Evolutionary conservation across 441 rosid genomes (phyloP), one percentile per base, ranked within the genome.

Genomic region (Euphorbia corollata): DNA sequence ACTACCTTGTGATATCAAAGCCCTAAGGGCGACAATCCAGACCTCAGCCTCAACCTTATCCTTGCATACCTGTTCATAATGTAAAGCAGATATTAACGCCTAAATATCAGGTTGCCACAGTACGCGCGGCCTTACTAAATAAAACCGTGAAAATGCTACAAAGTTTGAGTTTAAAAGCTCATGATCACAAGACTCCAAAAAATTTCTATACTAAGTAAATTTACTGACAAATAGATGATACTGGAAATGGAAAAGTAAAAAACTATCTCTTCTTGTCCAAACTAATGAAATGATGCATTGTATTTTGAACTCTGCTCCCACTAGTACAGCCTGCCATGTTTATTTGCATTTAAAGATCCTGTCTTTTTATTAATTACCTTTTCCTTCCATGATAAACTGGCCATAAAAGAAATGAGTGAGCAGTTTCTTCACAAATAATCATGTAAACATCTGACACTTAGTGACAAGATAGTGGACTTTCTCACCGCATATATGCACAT

Each of bases 1-100:
- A 70, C 74, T 78, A 50, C 79, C 79, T 5, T 74, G 80, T 62
- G 83, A 69, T 50, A 83, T 76, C 76, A 87, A 73, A 50, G 89
- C 84, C 75, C 88, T 87, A 43, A 90, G 79, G 79, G 89, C 92
- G 67, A 73, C 79, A 71, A 90, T 82, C 97, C 97, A 86, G 66
- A 82, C 86, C 84, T 92, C 98, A 60, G 98, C 95, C 81, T 92
- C 96, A 77, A 86, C 90, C 81, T 92, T 89, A 74, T 92, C 98
- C 78, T 92, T 92, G 83, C 98, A 92, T 45, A 85, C 83, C 96
- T 85, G 70, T 47, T 68, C 62, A 69, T 22, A 70, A 47, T 20
- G 34, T 13, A 24, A 11, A 6, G 54, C 54, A 62, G 54, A 43
- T 22, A 12, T 8, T 61, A 39, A 71, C 64, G 47, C 2, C 36